phyloP scores from a whole-genome alignment of 176 grass and related monocot species.

The Dendrocalamus sinicus region DNA sequence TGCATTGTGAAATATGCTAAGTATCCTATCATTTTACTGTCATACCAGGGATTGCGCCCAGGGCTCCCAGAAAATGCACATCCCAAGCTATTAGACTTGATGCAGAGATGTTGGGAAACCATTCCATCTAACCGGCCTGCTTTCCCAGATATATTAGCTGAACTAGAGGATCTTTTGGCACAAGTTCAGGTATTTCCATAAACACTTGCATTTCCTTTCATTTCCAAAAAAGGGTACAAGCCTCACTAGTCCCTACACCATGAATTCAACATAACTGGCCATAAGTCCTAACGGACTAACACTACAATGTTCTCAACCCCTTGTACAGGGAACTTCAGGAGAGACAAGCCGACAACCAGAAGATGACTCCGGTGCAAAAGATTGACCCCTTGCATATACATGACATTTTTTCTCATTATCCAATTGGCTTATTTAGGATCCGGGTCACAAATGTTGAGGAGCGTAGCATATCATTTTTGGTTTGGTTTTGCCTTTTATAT shows the following conservation, averaged over 20 bases:
- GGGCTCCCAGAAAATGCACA: conserved; percentile 63
- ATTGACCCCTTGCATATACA: conserved; percentile 52
- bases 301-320: background rate
- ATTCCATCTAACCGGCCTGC: conserved; percentile 71
- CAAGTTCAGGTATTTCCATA: conserved; percentile 67
- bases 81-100: conserved; percentile 74
- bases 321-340: conserved; percentile 46
- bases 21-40: conserved; percentile 21
- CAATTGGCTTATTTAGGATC: conserved; percentile 41
- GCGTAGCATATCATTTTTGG: conserved; percentile 56
- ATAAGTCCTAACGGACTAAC: conserved; percentile 2
- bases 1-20: background rate
- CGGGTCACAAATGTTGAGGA: conserved; percentile 44
- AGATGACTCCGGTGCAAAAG: conserved; percentile 24
- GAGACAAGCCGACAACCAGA: conserved; percentile 36
- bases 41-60: conserved; percentile 81
- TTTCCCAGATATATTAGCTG: conserved; percentile 69
- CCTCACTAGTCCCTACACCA: background rate
- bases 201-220: background rate
- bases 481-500: conserved; percentile 35
- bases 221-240: background rate
- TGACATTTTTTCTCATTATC: conserved; percentile 44
- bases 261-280: background rate
- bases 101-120: conserved; percentile 86
- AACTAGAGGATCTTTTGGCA: conserved; percentile 82